A percentile compares a stretch with the other conserved stretches of the same genome.
phyloP scores from a whole-genome alignment of 805 yeast species.

The Yarrowia sp. region DNA sequence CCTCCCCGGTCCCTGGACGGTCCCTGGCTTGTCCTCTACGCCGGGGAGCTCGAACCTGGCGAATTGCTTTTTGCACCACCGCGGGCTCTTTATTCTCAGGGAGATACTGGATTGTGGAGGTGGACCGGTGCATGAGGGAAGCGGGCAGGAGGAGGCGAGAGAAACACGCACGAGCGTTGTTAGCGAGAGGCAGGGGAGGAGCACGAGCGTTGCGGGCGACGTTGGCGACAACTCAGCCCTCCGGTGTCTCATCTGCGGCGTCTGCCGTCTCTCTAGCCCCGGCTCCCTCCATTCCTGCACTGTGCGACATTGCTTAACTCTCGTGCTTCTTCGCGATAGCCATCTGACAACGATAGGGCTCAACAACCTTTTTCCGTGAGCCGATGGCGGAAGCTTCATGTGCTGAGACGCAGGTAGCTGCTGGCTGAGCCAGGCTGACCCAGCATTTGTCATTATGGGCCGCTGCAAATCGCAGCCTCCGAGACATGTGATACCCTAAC shows the following conservation, averaged over 20 bases:
- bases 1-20: too few species aligned
- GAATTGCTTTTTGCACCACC: not conserved
- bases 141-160: slow-evolving; percentile 1
- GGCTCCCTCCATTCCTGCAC: too few species aligned
- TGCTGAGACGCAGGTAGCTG: not conserved
- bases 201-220: too few species aligned
- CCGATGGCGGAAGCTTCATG: slow-evolving; percentile 7
- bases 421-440: not conserved
- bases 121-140: not conserved
- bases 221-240: too few species aligned
- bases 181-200: too few species aligned
- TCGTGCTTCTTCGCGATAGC: not conserved
- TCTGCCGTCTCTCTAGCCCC: not conserved
- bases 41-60: too few species aligned
- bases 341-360: not conserved
- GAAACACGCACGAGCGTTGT: not conserved
- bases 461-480: too few species aligned
- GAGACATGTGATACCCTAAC: too few species aligned
- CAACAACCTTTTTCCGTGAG: slow-evolving; percentile 15
- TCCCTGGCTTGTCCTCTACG: too few species aligned
- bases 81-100: not conserved
- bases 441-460: not conserved
- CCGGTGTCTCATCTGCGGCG: not conserved
- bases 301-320: not conserved
- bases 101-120: slow-evolving; percentile 1